Evolutionary conservation across 495 filamentous ascomycete genomes (phyloP).

Genomic region (Aspergillus haitiensis): DNA sequence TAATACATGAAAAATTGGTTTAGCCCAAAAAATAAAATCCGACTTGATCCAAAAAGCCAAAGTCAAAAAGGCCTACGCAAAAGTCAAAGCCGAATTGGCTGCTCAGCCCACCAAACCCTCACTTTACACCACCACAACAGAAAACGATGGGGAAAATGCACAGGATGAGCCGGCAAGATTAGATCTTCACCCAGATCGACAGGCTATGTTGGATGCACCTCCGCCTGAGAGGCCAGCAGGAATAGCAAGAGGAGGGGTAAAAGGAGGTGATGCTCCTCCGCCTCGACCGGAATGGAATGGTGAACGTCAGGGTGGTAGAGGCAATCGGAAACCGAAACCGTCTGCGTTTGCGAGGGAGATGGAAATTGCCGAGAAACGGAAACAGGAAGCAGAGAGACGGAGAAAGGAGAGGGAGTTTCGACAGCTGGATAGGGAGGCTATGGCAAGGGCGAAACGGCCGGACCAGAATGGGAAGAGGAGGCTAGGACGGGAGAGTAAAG

Average conservation of each 20-base stretch:
- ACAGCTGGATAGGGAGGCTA: constrained; percentile 63
- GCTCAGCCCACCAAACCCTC: constrained; percentile 31
- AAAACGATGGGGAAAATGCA: constrained; percentile 27
- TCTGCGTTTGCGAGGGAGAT: constrained; percentile 76
- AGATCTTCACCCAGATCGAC: constrained; percentile 71
- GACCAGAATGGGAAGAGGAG: constrained; percentile 79
- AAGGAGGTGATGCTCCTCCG: background rate
- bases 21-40: constrained; percentile 90
- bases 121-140: constrained; percentile 32
- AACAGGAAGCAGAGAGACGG: constrained; percentile 62
- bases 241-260: background rate
- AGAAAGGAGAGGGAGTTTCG: constrained; percentile 56
- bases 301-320: constrained; percentile 32
- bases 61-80: constrained; percentile 89
- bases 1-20: constrained; percentile 15
- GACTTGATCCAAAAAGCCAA: constrained; percentile 91
- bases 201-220: constrained; percentile 61
- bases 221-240: constrained; percentile 18
- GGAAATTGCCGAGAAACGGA: constrained; percentile 64
- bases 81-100: constrained; percentile 66
- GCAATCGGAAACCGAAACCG: constrained; percentile 53
- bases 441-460: constrained; percentile 73
- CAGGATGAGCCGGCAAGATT: constrained; percentile 36
- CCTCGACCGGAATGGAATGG: constrained; percentile 22
- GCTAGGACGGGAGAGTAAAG: constrained; percentile 79